Evolutionary conservation across 129 eudicot genomes (phyloP), one percentile per base, ranked within the genome.

Genomic region (Apium graveolens): DNA sequence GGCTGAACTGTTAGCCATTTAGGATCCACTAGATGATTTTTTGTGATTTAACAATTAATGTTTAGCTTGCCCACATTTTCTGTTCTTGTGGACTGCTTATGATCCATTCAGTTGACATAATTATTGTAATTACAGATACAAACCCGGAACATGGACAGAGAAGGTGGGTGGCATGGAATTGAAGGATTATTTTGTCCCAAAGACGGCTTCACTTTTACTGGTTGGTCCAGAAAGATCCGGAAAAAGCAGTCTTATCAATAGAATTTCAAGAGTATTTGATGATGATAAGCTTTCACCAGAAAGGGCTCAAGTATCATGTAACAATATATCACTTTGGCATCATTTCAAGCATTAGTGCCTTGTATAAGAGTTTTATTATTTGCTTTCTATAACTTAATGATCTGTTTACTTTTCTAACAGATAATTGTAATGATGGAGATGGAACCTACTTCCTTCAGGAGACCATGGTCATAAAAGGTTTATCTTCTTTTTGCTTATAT

Each of bases 301-400:
- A 72, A 89, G 97, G 83, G 98, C 97, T 24, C 98, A 91, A 89
- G 97, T 89, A 41, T 83, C 98, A 82, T 86, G 98, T 91, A 88
- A 43, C 77, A 73, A 24, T 18, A 63, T 34, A n/a, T n/a, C n/a
- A 74, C 5, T 60, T 77, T 10, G 8, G 5, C 66, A 49, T 8
- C 18, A 2, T 75, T 9, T 38, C n/a, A 11, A 37, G 29, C 53
- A 42, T 49, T 72, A 41, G 8, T 21, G 74, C 43, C 20, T 48
- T 29, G 0, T 0, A 27, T 29, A 6, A 20, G 21, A 74, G 31
- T 24, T 26, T 44, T 0, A 2, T 74, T 44, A 26, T 21, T 71
- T 18, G 34, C 13, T 39, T 70, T 77, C 32, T 43, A 18, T 26
- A 42, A 20, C 78, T 76, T 73, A 8, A 8, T 75, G 27, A 13